Evolutionary conservation across 148 eudicot species (phyloP), one percentile per base, ranked within the genome.

Genomic region (Gaultheria prostrata): DNA sequence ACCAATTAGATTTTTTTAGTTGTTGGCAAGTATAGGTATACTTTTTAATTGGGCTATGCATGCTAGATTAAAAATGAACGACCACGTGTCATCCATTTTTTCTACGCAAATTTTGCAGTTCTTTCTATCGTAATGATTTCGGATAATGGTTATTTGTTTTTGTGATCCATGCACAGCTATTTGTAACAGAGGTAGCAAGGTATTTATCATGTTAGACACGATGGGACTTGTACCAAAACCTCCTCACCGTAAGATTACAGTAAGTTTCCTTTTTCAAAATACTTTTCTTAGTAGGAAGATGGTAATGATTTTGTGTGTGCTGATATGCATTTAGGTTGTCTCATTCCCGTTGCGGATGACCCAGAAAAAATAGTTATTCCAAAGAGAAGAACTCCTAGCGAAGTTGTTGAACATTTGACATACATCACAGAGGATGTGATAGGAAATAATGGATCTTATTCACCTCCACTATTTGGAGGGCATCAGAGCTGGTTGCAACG

Each of bases 391-490:
- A 86, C 97, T 30, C 92, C 94, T 32, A 91, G 91, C 24, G 80
- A 85, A 33, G 71, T 89, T 82, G 86, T 97, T 71, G 85, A 89
- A 86, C 90, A 87, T 65, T 86, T 97, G 49, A 88, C 95, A 4
- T 97, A 92, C 88, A 81, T 94, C 49, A 80, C 83, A 85, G 97
- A 92, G 85, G 99, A 94, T 61, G 86, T 86, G 83, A 83, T 84
- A 75, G 77, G 67, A 15, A 87, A 53, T 74, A 88, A 85, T 83
- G 85, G 87, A 82, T 89, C 94, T 87, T 89, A 88, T 28, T 87
- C 94, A 57, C 33, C 87, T 72, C 98, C 99, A 77, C 89, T 94
- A 72, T 97, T 97, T 92, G 99, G 99, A 81, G 99, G 98, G 84
- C 90, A 95, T 85, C 90, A 90, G 83, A 95, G 92, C 84, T 97